These are phyloP conservation scores for Gymnopilus dilepis DNA, from an alignment of 768 basidiomycete species.

Conservation along the genomic window DNA sequence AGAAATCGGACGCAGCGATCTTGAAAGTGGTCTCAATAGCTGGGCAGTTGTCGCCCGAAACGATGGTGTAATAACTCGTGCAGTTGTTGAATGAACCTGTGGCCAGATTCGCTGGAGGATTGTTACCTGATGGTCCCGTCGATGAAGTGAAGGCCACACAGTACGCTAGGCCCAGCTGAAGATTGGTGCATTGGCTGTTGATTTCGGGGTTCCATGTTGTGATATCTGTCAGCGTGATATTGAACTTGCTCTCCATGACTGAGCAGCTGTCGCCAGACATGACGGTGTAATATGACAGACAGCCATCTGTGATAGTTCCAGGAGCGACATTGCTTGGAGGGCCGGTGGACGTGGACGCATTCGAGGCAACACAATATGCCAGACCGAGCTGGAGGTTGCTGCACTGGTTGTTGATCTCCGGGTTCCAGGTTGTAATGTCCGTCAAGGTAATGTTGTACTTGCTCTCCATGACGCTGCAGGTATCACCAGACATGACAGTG, in stretches of 20 bases:
- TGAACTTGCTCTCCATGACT: slow-evolving; percentile 17
- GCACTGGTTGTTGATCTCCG: slow-evolving; percentile 25
- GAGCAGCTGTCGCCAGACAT: slow-evolving; percentile 22
- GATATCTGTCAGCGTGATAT: slow-evolving; percentile 20
- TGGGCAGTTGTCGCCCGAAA: slow-evolving; percentile 22
- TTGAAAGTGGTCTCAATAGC: slow-evolving; percentile 22
- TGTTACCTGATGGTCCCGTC: slow-evolving; percentile 1
- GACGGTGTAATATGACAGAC: slow-evolving; percentile 25
- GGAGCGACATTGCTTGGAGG: slow-evolving; percentile 8
- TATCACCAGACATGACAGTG: slow-evolving; percentile 23
- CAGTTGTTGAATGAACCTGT: slow-evolving; percentile 16
- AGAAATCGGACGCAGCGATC: slow-evolving; percentile 26
- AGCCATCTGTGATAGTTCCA: slow-evolving; percentile 19
- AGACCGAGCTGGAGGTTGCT: slow-evolving; percentile 18
- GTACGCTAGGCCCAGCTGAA: slow-evolving; percentile 17
- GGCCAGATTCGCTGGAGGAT: slow-evolving; percentile 16
- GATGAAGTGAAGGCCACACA: slow-evolving; percentile 10
- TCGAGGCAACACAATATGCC: slow-evolving; percentile 9
- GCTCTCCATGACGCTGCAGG: slow-evolving; percentile 20
- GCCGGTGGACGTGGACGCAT: neutral
- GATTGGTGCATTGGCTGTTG: slow-evolving; percentile 22
- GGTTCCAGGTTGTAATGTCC: slow-evolving; percentile 23
- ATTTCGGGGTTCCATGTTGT: slow-evolving; percentile 28
- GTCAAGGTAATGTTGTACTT: slow-evolving; percentile 19
- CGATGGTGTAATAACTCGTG: slow-evolving; percentile 26